phyloP scores from a whole-genome alignment of 768 basidiomycete species.

The Suillus subalutaceus region DNA sequence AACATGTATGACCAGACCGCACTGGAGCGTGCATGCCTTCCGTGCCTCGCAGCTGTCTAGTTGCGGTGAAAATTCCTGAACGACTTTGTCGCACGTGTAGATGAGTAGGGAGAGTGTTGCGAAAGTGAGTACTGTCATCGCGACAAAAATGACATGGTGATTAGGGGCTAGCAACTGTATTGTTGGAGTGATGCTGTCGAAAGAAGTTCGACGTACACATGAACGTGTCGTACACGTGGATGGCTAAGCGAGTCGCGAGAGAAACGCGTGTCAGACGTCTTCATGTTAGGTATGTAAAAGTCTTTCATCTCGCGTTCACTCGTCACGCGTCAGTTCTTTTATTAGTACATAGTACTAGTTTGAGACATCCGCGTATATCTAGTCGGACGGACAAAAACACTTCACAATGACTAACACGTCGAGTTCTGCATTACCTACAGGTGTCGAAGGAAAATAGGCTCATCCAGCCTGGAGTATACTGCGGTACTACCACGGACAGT shows the following conservation, averaged over 20 bases:
- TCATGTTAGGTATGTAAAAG: not conserved
- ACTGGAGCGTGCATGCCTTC: not conserved
- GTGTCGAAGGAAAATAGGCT: not conserved
- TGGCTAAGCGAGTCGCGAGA: not conserved
- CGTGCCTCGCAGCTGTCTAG: not conserved
- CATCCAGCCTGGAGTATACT: not conserved
- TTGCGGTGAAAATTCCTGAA: not conserved
- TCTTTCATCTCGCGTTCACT: not conserved
- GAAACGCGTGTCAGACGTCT: not conserved
- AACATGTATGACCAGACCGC: not conserved
- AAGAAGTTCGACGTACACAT: not conserved
- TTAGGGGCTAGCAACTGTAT: not conserved
- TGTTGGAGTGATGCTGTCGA: not conserved
- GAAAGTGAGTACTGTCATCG: too few relatives aligned
- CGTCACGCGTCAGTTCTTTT: not conserved
- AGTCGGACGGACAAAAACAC: not conserved
- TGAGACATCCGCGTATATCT: too few relatives aligned
- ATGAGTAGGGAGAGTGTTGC: not conserved
- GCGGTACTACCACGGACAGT: not conserved
- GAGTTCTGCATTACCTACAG: not conserved
- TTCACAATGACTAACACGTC: not conserved
- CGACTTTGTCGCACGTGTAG: not conserved
- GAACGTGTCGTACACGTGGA: not conserved
- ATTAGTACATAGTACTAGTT: too few relatives aligned
- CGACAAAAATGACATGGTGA: too few relatives aligned